Evolutionary conservation across 2,329 filamentous ascomycete species (phyloP), one percentile per base, ranked within the genome.

Genomic region (Aspergillus bombycis): DNA sequence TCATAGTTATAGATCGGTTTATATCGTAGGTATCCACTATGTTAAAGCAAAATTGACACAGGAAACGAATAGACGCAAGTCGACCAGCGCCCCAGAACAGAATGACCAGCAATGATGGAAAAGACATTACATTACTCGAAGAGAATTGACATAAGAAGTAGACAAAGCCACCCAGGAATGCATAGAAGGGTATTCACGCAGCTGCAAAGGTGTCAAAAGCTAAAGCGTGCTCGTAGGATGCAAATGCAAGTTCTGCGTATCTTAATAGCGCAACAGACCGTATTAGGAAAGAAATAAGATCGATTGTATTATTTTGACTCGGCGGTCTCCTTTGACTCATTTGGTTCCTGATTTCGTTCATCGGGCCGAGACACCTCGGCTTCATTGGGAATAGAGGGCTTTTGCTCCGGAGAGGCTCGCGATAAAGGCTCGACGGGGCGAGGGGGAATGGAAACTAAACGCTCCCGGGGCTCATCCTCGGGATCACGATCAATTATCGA

Each of bases 401-500:
- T 62, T 30, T 55, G 59, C 38, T 70, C 65, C 52, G 68, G 23
- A 8, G 63, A 63, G 30, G 65, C 63, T 52, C 70, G 72, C 1
- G 65, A 62, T n/a, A 63, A 53, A 8, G 68, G 54, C 48, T 74
- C 73, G 1, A 55, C 45, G 5, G 61, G 46, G 26, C 68, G 69
- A 30, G 71, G 62, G 4, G 70, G 62, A 14, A 70, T 60, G 0
- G 72, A 64, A 36, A 48, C 52, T 38, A 64, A 36, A 61, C 19
- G 70, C 61, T 73, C 73, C 43, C 72, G 69, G 8, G 64, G 59
- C 23, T 71, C 69, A 7, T 64, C 60, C 32, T 72, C 68, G 0
- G 75, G 74, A 8, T 74, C 70, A 12, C 73, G 72, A 62, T 79
- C 77, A 57, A 79, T 78, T 45, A 79, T 78, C 2, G 77, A 78